Evolutionary conservation across 2,329 filamentous ascomycete species (phyloP).

Genomic region (Botrytis sinoallii): DNA sequence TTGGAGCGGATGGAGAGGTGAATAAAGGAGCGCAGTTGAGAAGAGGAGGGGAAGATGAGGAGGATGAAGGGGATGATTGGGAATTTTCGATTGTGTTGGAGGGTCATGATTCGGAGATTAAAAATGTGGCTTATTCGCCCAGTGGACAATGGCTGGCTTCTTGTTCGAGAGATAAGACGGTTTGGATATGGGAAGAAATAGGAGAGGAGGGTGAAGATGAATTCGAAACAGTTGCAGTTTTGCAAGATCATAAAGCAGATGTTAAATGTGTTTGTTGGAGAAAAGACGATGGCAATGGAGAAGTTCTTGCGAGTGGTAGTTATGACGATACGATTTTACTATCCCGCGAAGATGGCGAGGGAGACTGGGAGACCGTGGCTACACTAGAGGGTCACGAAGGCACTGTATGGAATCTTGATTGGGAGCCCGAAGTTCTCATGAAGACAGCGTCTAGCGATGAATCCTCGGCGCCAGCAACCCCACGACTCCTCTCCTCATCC

Average conservation of each 20-base stretch:
- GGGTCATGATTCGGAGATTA: conserved; percentile 92
- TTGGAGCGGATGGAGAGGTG: conserved; percentile 29
- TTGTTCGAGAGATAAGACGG: conserved; percentile 86
- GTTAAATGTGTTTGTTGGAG: conserved; percentile 95
- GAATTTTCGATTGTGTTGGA: conserved; percentile 89
- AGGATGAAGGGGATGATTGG: conserved; percentile 72
- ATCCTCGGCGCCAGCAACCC: conserved; percentile 45
- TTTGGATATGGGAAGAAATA: conserved; percentile 99
- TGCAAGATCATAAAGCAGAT: conserved; percentile 92
- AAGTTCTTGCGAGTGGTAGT: conserved; percentile 83
- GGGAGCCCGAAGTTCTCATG: conserved; percentile 48
- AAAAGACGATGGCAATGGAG: conserved; percentile 60
- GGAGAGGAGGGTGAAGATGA: conserved; percentile 79
- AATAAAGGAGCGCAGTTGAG: conserved; percentile 29
- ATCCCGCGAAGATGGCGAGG: conserved; percentile 80
- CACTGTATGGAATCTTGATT: conserved; percentile 89
- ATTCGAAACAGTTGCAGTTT: conserved; percentile 92
- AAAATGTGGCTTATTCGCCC: conserved; percentile 72
- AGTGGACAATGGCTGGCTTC: conserved; percentile 80
- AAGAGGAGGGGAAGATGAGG: conserved; percentile 37
- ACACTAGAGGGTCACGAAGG: conserved; percentile 75
- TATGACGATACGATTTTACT: conserved; percentile 90
- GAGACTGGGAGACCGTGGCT: conserved; percentile 87
- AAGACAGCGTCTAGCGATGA: conserved; percentile 35
- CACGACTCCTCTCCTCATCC: conserved; percentile 73